phyloP scores from a whole-genome alignment of 2,329 filamentous ascomycete species.

The Pseudopyricularia javanii region DNA sequence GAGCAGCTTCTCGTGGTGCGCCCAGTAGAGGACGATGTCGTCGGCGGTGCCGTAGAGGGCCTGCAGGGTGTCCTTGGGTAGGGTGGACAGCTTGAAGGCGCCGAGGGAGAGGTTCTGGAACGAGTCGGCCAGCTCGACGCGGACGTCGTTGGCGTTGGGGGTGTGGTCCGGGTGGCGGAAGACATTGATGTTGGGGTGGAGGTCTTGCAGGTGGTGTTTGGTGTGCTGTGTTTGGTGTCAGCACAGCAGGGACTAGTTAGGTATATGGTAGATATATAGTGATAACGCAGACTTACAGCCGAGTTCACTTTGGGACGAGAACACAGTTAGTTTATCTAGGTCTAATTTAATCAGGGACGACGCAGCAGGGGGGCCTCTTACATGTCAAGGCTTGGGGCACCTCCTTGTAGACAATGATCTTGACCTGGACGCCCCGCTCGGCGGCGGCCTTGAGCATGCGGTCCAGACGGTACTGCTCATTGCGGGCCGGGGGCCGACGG shows the following conservation, averaged over 20 bases:
- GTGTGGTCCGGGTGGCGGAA: constrained; percentile 95
- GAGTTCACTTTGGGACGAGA: too few species aligned
- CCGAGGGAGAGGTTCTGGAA: constrained; percentile 31
- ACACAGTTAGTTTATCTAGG: too few species aligned
- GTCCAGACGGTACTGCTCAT: constrained; percentile 81
- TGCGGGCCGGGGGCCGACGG: constrained; percentile 67
- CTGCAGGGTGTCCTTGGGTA: constrained; percentile 62
- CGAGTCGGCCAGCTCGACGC: constrained; percentile 55
- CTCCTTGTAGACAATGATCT: constrained; percentile 85
- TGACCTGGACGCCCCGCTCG: constrained; percentile 90
- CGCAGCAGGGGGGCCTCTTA: too few species aligned
- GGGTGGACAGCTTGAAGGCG: constrained; percentile 44
- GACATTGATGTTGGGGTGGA: constrained; percentile 78
- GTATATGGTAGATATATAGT: too few species aligned
- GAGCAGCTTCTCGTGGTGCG: constrained; percentile 96
- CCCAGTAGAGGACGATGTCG: constrained; percentile 97
- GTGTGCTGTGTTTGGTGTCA: too few species aligned
- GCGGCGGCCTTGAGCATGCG: constrained; percentile 77
- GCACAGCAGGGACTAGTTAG: too few species aligned
- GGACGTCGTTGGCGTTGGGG: constrained; percentile 71
- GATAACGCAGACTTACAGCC: too few species aligned
- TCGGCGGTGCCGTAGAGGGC: constrained; percentile 73
- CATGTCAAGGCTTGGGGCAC: constrained; percentile 72
- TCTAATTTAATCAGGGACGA: too few species aligned
- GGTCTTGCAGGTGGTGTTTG: constrained; percentile 66